Evolutionary conservation across 179 eudicot genomes (phyloP).

Genomic region (Gypsophila paniculata): DNA sequence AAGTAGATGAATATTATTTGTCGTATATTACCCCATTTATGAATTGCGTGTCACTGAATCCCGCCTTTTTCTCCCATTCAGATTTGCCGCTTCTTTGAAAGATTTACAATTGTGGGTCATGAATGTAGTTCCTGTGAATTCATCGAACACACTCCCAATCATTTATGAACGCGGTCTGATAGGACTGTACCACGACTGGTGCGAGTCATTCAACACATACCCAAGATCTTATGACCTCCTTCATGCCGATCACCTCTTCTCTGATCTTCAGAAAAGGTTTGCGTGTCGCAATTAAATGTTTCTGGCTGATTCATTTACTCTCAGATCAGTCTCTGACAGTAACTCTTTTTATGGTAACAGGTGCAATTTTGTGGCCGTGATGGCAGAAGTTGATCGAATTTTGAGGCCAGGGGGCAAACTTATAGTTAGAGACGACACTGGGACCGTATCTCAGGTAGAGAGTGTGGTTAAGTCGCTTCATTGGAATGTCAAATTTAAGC

Average conservation of each 20-base stretch:
- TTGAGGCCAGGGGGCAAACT: conserved; percentile 41
- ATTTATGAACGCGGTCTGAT: conserved; percentile 44
- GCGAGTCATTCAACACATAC: conserved; percentile 44
- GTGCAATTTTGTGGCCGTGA: conserved; percentile 36
- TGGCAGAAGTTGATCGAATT: conserved; percentile 45
- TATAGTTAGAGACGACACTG: conserved; percentile 34
- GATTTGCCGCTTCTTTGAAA: conserved; percentile 46
- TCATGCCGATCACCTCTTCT: conserved; percentile 40
- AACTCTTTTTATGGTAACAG: conserved; percentile 16
- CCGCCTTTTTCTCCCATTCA: conserved; percentile 11
- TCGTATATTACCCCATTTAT: neutral
- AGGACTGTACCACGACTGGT: conserved; percentile 46
- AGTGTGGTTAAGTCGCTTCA: conserved; percentile 35
- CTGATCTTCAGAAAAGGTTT: conserved; percentile 35
- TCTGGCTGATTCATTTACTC: neutral
- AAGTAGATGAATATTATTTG: neutral
- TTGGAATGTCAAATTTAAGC: conserved; percentile 30
- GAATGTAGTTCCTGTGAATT: conserved; percentile 42
- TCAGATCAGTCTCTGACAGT: neutral
- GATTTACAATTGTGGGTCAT: conserved; percentile 42
- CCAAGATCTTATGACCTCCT: conserved; percentile 47
- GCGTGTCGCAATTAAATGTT: neutral
- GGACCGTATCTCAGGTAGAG: conserved; percentile 31
- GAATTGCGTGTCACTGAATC: conserved; percentile 6
- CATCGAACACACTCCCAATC: conserved; percentile 41